phyloP scores from a whole-genome alignment of 768 basidiomycete genomes.

The Mycena sanguinolenta region DNA sequence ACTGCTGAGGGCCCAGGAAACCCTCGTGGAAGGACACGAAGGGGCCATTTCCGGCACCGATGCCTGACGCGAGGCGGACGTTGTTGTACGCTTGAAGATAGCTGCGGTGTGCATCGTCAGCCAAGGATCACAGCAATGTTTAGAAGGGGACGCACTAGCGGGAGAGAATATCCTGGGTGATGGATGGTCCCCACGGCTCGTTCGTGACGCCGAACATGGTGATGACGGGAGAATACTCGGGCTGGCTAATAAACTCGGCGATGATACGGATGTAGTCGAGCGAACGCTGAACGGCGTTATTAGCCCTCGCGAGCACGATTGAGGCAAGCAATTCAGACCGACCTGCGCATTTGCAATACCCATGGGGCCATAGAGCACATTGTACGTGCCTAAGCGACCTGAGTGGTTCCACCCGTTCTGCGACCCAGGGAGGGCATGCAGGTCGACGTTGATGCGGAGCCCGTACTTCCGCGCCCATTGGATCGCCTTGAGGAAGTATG shows the following conservation, averaged over 20 bases:
- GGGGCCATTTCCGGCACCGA: slow-evolving; percentile 87
- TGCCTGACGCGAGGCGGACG: slow-evolving; percentile 84
- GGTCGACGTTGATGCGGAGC: slow-evolving; percentile 91
- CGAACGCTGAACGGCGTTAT: slow-evolving; percentile 67
- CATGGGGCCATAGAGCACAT: slow-evolving; percentile 91
- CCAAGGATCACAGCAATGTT: too few species aligned
- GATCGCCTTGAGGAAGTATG: slow-evolving; percentile 94
- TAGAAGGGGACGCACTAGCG: slow-evolving; percentile 61
- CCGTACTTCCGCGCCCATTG: slow-evolving; percentile 98
- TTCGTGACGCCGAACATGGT: slow-evolving; percentile 92
- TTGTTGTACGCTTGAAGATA: slow-evolving; percentile 89
- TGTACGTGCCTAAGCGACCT: slow-evolving; percentile 82
- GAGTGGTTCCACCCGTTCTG: slow-evolving; percentile 99
- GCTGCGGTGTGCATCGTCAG: slow-evolving; percentile 50
- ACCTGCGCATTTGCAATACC: slow-evolving; percentile 86
- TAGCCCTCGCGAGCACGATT: background rate
- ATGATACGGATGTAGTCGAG: slow-evolving; percentile 91
- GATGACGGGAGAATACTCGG: slow-evolving; percentile 86
- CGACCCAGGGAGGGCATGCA: slow-evolving; percentile 82
- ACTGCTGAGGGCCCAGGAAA: slow-evolving; percentile 73
- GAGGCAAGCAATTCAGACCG: background rate
- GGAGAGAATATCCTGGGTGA: slow-evolving; percentile 69
- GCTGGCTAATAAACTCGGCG: slow-evolving; percentile 93
- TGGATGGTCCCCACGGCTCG: slow-evolving; percentile 74
- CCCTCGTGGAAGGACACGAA: slow-evolving; percentile 91